Conservation (phyloP, 75 land plant species). For the Pinus taeda region DNA sequence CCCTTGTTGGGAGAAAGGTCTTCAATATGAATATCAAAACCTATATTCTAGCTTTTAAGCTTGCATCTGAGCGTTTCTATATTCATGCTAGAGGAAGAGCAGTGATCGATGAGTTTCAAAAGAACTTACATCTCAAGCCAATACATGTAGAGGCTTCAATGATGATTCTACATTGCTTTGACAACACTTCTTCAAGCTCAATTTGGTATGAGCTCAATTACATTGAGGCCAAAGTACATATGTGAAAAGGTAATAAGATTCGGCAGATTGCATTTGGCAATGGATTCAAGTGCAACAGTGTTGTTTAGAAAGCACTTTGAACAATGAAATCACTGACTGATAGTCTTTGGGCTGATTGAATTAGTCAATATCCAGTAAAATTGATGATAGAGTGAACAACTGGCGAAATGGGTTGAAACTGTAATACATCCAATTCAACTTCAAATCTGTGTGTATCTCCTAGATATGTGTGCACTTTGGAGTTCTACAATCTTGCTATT, state of each 20-base stretch:
- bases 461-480: not conserved
- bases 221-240: conserved; percentile 51
- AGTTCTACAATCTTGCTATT: not conserved
- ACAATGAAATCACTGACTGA: conserved; percentile 23
- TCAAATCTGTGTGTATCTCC: not conserved
- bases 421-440: not conserved
- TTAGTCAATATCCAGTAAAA: conserved; percentile 37
- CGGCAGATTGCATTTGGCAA: too few relatives aligned
- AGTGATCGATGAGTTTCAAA: conserved; percentile 66
- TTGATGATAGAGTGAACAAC: not conserved
- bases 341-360: conserved; percentile 54
- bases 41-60: conserved; percentile 63
- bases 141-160: conserved; percentile 51
- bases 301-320: conserved; percentile 53
- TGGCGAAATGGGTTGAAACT: not conserved
- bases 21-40: too few relatives aligned
- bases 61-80: conserved; percentile 63
- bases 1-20: conserved; percentile 45
- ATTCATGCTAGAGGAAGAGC: conserved; percentile 68
- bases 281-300: conserved; percentile 70
- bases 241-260: conserved; percentile 38
- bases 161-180: conserved; percentile 57
- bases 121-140: conserved; percentile 46
- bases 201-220: conserved; percentile 64
- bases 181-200: conserved; percentile 52